Evolutionary conservation across 75 land plant species (phyloP), one percentile per base, ranked within the genome.

Genomic region (Sequoiadendron giganteum): DNA sequence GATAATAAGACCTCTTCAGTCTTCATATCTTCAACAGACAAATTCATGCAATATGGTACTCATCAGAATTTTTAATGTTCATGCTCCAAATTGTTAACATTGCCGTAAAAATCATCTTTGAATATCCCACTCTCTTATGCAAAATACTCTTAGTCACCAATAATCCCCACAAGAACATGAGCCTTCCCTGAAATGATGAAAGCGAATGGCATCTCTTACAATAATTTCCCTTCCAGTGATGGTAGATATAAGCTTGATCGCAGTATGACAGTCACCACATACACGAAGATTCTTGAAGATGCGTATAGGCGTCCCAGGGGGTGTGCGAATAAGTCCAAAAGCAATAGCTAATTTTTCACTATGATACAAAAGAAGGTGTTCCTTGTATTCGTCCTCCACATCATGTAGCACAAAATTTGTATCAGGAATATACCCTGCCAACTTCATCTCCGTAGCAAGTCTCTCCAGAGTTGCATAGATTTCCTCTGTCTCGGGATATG

Each of bases 141-240:
- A 65, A 25, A 25, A 65, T 56, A 54, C 65, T 36, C 61, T 38
- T 40, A 45, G 40, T 83, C 54, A 84, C 85, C 85, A 84, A 48
- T 84, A 84, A 48, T 84, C 85, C 4, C 45, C 45, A 84, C 85
- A 84, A 45, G 85, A 84, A 84, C 85, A 84, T 13, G 45, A 36
- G 11, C 85, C 85, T 11, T 40, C 54, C 55, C 54, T 48, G 55
- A 84, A 84, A 84, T 84, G 85, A 84, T 84, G 85, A 30, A 84
- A 84, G 30, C 85, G 85, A 84, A n/a, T 45, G 11, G 85, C 16
- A 40, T 84, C 85, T 84, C 85, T 84, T 42, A 84, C 85, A 45
- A 48, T 16, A 84, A 84, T 84, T 84, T 84, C 54, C 10, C 85
- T 48, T 34, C 85, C 54, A 45, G 45, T 49, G 14, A 84, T 45